Evolutionary conservation across 2,329 filamentous ascomycete genomes (phyloP).

Genomic region (Pseudogymnoascus sp.): DNA sequence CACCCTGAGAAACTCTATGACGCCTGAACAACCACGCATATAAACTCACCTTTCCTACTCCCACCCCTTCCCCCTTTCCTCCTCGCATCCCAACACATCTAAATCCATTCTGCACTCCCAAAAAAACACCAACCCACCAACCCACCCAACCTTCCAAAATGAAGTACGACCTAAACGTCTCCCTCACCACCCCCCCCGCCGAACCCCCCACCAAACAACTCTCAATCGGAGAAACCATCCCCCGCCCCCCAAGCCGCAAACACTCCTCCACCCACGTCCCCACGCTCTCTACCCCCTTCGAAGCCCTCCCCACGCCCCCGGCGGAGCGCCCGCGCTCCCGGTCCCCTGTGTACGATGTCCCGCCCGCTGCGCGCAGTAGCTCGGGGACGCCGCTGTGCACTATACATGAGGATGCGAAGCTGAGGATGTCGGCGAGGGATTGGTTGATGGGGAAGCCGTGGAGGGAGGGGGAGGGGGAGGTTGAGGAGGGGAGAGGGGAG

Average conservation of each 20-base stretch:
- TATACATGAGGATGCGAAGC: neutral
- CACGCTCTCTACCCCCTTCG: neutral
- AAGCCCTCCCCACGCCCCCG: neutral
- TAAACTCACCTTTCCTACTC: neutral
- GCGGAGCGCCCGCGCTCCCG: neutral
- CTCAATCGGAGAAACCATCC: neutral
- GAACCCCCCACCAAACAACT: neutral
- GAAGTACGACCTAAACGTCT: neutral
- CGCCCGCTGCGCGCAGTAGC: no score
- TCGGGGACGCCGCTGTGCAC: neutral
- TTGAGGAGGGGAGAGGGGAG: no score
- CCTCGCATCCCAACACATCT: neutral
- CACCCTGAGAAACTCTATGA: neutral
- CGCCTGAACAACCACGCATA: neutral
- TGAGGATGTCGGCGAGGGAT: neutral
- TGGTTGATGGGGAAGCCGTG: neutral
- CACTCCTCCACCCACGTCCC: neutral
- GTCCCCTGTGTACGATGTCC: no score
- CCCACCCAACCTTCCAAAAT: neutral
- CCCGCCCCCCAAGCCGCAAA: neutral
- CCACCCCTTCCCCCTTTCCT: neutral
- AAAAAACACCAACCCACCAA: neutral
- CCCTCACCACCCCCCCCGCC: neutral
- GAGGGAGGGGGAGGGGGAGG: neutral
- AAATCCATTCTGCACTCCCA: neutral